Conservation (phyloP, 176 grass and related monocot genomes). For the Lolium multiflorum region DNA sequence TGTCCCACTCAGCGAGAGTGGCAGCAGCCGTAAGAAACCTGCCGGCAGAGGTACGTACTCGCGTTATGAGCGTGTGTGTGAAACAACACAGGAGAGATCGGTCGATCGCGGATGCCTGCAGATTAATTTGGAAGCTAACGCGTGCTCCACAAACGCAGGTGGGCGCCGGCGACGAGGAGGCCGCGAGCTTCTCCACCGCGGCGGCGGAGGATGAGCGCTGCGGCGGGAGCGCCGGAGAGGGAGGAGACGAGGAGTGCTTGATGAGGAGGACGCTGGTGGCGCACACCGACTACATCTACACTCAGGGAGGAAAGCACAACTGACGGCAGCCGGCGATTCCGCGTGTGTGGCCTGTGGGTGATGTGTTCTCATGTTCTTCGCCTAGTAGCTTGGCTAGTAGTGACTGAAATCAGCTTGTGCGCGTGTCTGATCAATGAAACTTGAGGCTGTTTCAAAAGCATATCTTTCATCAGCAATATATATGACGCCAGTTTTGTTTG, state of each 20-base stretch:
- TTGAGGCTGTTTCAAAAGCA: neutral
- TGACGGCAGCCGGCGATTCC: neutral
- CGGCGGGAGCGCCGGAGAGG: neutral
- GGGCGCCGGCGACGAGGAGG: neutral
- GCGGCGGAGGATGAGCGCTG: neutral
- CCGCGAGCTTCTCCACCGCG: neutral
- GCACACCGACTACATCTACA: constrained; percentile 28
- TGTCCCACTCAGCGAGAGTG: neutral
- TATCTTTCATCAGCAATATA: neutral
- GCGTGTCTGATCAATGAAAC: neutral
- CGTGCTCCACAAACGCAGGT: neutral
- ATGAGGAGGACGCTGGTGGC: constrained; percentile 24
- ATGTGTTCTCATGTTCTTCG: neutral
- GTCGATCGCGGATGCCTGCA: neutral
- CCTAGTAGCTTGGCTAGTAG: neutral
- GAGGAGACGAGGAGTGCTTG: constrained; percentile 7
- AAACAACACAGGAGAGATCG: neutral
- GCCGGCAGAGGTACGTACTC: neutral
- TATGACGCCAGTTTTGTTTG: too few relatives aligned
- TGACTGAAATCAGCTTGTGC: neutral
- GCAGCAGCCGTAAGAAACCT: neutral
- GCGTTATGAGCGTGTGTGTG: neutral
- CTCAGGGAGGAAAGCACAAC: constrained; percentile 28
- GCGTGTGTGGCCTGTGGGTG: neutral
- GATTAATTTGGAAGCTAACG: neutral